A percentile compares a stretch with the other conserved stretches of the same genome.
These are phyloP conservation scores for Colletotrichum liaoningense DNA, from an alignment of 2,329 filamentous ascomycete genomes.

Conservation along the genomic window DNA sequence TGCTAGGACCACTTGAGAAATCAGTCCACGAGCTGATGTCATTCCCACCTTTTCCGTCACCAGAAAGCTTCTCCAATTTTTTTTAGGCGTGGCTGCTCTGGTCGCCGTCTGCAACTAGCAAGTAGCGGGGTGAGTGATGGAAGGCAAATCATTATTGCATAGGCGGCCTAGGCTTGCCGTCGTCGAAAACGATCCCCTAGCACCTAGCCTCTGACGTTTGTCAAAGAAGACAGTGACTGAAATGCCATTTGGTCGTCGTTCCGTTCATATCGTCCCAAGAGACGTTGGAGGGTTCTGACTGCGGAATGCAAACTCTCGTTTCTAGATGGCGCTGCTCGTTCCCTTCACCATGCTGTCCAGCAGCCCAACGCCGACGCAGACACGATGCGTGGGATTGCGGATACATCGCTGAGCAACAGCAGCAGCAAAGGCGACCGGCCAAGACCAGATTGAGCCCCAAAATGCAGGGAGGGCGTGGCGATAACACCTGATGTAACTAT, in stretches of 20 bases:
- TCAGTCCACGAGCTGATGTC: constrained; percentile 34
- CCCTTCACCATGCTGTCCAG: not conserved
- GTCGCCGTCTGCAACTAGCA: not conserved
- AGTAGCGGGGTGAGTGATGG: not conserved
- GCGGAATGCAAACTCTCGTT: too few species aligned
- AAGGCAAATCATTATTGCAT: constrained; percentile 8
- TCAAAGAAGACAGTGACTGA: not conserved
- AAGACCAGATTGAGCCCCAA: constrained; percentile 9
- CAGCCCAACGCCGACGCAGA: not conserved
- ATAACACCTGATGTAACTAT: constrained; percentile 8
- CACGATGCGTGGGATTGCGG: not conserved
- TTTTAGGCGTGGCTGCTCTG: not conserved
- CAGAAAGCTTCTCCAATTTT: constrained; percentile 13
- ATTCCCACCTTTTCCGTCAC: constrained; percentile 30
- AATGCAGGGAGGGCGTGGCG: constrained; percentile 13
- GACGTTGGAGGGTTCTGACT: not conserved
- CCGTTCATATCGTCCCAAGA: not conserved
- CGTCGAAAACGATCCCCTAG: not conserved
- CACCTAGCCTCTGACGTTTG: not conserved
- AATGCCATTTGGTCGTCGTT: not conserved
- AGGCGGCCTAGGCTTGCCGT: not conserved
- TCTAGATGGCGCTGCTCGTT: not conserved
- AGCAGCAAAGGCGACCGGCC: not conserved
- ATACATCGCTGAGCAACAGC: not conserved
- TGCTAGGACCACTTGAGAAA: constrained; percentile 15